Conservation (phyloP, 2,329 filamentous ascomycete species). For the Diaporthe humulicola region DNA sequence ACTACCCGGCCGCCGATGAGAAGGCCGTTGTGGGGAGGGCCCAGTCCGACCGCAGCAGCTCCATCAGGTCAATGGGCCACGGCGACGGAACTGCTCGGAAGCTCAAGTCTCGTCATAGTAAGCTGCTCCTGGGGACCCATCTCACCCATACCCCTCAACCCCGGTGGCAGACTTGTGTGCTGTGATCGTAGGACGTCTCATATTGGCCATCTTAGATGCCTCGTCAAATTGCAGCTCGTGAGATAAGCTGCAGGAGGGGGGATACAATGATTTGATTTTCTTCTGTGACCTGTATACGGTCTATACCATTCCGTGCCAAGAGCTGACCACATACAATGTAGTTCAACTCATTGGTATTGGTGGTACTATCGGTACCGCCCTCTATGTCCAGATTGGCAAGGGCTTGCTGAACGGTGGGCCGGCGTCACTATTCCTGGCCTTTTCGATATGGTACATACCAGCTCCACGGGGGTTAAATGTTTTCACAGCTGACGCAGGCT, state of each 20-base stretch:
- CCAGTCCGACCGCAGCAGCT: constrained; percentile 29
- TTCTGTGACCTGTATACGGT: neutral
- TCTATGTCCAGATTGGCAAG: constrained; percentile 72
- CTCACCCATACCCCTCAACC: neutral
- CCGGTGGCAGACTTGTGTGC: neutral
- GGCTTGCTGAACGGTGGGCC: constrained; percentile 72
- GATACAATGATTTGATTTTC: no score
- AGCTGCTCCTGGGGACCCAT: neutral
- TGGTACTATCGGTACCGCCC: constrained; percentile 73
- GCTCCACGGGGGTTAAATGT: neutral
- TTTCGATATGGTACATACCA: constrained; percentile 64
- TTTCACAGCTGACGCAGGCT: neutral
- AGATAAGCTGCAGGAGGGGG: neutral
- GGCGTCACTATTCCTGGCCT: constrained; percentile 69
- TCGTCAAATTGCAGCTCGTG: neutral
- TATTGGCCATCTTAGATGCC: neutral
- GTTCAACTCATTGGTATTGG: constrained; percentile 71
- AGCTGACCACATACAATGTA: neutral
- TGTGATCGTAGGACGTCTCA: neutral
- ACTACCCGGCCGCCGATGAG: constrained; percentile 34
- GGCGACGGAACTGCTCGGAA: constrained; percentile 63
- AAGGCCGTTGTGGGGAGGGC: constrained; percentile 36
- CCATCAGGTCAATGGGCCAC: constrained; percentile 29
- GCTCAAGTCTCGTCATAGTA: constrained; percentile 60
- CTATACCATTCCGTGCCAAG: neutral